A percentile compares a stretch with the other conserved stretches of the same genome.
phyloP scores from a whole-genome alignment of 1,284 basidiomycete species.

The Leccinum fallax region DNA sequence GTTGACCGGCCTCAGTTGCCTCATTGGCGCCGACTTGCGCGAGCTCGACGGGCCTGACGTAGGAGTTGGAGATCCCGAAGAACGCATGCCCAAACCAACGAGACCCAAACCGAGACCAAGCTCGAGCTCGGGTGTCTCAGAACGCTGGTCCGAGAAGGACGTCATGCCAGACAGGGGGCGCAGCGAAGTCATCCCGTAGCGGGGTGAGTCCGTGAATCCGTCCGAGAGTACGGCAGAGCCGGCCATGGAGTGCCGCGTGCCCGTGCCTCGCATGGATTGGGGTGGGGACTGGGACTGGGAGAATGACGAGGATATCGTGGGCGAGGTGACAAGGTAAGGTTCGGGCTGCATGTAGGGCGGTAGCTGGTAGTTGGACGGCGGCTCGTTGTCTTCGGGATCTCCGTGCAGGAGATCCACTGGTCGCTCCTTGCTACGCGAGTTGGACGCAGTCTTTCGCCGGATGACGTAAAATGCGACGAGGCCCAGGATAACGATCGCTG shows the following conservation, averaged over 20 bases:
- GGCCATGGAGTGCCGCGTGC: constrained; percentile 23
- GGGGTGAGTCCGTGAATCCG: constrained; percentile 14
- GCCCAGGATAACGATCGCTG: constrained; percentile 45
- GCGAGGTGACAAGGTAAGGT: constrained; percentile 69
- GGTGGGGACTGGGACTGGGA: background rate
- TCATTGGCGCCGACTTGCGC: constrained; percentile 47
- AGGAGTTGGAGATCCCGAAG: background rate
- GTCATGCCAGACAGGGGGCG: constrained; percentile 26
- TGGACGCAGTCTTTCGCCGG: constrained; percentile 46
- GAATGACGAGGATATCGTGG: constrained; percentile 42
- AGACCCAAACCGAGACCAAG: constrained; percentile 17
- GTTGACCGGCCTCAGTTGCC: constrained; percentile 66
- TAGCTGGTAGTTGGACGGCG: constrained; percentile 43
- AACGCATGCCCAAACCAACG: background rate
- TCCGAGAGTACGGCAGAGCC: constrained; percentile 25
- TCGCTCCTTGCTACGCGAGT: constrained; percentile 47
- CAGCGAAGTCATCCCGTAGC: constrained; percentile 9
- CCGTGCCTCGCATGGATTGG: constrained; percentile 25
- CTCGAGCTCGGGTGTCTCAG: constrained; percentile 29
- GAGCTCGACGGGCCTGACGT: constrained; percentile 32
- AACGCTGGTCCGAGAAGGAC: constrained; percentile 25
- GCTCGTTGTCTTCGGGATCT: constrained; percentile 53
- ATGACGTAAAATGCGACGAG: constrained; percentile 54
- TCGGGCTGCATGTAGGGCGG: constrained; percentile 73
- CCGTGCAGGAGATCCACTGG: constrained; percentile 65